A percentile compares a stretch with the other conserved stretches of the same genome.
These are phyloP conservation scores for Alternaria gaisen DNA, from an alignment of 2,329 filamentous ascomycete genomes.

Conservation along the genomic window DNA sequence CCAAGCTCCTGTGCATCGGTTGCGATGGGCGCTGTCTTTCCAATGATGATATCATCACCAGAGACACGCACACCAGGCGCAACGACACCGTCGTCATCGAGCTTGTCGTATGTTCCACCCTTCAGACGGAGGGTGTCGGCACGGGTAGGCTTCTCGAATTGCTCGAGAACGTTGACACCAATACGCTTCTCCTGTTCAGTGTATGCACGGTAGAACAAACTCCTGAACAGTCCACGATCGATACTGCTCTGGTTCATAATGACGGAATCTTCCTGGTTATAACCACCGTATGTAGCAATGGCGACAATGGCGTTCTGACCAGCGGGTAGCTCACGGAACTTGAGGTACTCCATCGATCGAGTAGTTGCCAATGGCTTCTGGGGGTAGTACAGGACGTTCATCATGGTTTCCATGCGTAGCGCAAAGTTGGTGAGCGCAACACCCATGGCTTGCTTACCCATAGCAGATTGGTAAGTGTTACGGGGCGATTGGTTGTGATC, in stretches of 20 bases:
- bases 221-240: constrained; percentile 95
- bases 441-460: constrained; percentile 99
- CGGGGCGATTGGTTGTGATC: constrained; percentile 99
- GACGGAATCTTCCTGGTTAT: constrained; percentile 99
- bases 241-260: constrained; percentile 99
- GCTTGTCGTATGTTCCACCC: constrained; percentile 95
- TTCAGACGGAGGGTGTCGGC: constrained; percentile 90
- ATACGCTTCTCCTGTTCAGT: constrained; percentile 97
- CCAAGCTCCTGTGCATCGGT: constrained; percentile 93
- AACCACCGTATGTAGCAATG: constrained; percentile 96
- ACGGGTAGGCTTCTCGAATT: constrained; percentile 94
- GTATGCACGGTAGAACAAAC: constrained; percentile 97
- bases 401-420: constrained; percentile 98
- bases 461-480: constrained; percentile 99
- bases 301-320: constrained; percentile 99
- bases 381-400: constrained; percentile 98
- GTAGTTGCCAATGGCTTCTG: constrained; percentile 97
- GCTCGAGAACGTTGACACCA: constrained; percentile 89
- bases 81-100: constrained; percentile 95
- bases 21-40: constrained; percentile 95
- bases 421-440: constrained; percentile 98
- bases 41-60: constrained; percentile 98
- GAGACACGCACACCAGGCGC: constrained; percentile 93
- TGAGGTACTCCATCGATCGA: constrained; percentile 97
- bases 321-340: constrained; percentile 95